Percentiles rank a stretch among this genome's conserved stretches.
Conservation (phyloP, 2,329 filamentous ascomycete genomes). For the Xylaria sp. region DNA sequence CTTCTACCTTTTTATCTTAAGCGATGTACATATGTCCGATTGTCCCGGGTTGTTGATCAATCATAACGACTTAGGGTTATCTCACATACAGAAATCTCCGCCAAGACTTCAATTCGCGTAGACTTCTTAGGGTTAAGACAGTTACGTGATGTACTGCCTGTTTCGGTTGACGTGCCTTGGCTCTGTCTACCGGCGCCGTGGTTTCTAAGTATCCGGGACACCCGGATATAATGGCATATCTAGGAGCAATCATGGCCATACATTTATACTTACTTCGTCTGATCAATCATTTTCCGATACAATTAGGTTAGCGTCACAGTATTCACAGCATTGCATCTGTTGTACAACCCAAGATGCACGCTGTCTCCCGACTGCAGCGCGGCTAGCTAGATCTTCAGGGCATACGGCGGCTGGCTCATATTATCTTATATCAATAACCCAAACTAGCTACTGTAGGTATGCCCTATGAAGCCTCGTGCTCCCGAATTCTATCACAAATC, state of each 20-base stretch:
- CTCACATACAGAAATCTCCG: background rate
- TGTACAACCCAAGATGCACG: constrained; percentile 19
- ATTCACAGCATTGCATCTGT: constrained; percentile 27
- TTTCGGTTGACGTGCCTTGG: constrained; percentile 3
- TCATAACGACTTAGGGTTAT: background rate
- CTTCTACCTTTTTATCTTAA: background rate
- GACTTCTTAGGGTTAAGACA: background rate
- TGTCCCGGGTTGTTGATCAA: background rate
- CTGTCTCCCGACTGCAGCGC: constrained; percentile 1
- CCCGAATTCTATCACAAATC: background rate
- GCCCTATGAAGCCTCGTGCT: constrained; percentile 15
- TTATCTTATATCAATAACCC: constrained; percentile 14
- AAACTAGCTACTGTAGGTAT: constrained; percentile 13
- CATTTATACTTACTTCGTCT: background rate
- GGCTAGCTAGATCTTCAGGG: constrained; percentile 1
- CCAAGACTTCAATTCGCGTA: background rate
- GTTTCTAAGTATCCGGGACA: constrained; percentile 20
- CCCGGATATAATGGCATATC: constrained; percentile 8
- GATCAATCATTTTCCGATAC: background rate
- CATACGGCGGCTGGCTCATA: constrained; percentile 22
- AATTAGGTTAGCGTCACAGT: background rate
- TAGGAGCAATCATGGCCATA: background rate
- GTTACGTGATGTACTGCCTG: background rate
- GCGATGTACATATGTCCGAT: background rate
- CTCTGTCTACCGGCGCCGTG: constrained; percentile 25